Base-by-base conservation (phyloP, 306 rosid genomes). In the Rosa persica region DNA sequence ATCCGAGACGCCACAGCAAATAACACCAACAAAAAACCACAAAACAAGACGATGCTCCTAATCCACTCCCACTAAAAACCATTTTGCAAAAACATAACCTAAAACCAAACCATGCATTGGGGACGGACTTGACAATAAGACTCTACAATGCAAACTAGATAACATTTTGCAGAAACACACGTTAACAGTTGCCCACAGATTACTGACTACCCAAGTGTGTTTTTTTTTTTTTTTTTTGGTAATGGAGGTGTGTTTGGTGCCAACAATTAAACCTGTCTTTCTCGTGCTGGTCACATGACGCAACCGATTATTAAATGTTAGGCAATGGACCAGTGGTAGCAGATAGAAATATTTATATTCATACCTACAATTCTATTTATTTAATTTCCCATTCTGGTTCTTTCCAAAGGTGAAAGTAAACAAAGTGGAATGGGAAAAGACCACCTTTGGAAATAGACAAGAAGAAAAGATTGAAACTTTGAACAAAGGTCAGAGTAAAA, bases 401-500 rank as follows among this genome's bases (percentile, higher is more conserved):
- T 75, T 46, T 6, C 79, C 47, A 62, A 75, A 62, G 55, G 61
- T 61, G 46, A 22, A 46, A 30, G 9, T 60, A 12, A 74, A 60
- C 15, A 23, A 74, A 25, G 12, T 12, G 47, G 17, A 23, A 44
- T 9, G 9, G 30, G 62, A 57, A 23, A 62, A 25, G 38, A 43
- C 78, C 78, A 60, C 34, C 39, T 30, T 62, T 39, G 47, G 27
- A 6, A 12, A 39, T 39, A 38, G 34, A 66, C 6, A 57, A 12
- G 23, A 10, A 20, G 36, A 30, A 23, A 25, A 62, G 46, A 40
- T 9, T 8, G 23, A 61, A 47, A 30, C 72, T 46, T 62, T 75
- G 61, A 75, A 60, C 39, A 60, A 76, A 44, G 49, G 72, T 46
- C 79, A 43, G 72, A 62, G 43, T 57, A 22, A 11, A 75, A 74